These are phyloP conservation scores for Fusarium scirpi DNA, from an alignment of 2,329 filamentous ascomycete species.

Conservation along the genomic window DNA sequence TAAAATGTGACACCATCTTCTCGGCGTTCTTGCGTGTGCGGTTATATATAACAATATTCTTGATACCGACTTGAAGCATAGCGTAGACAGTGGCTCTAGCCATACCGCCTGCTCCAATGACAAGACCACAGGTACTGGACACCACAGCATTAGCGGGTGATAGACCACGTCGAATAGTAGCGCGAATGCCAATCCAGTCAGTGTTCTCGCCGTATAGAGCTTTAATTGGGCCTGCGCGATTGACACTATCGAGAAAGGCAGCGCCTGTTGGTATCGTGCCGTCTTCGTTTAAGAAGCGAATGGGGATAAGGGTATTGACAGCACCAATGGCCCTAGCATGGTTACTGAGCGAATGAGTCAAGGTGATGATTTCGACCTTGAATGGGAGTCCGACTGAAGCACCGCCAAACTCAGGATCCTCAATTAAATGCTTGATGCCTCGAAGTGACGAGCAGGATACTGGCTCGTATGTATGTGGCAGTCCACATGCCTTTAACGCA, in stretches of 20 bases:
- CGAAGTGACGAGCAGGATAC: slow-evolving; percentile 72
- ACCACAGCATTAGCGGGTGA: slow-evolving; percentile 77
- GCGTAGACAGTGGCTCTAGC: slow-evolving; percentile 82
- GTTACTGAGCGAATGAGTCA: slow-evolving; percentile 76
- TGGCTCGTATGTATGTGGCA: slow-evolving; percentile 75
- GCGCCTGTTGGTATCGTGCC: slow-evolving; percentile 68
- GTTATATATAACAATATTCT: slow-evolving; percentile 81
- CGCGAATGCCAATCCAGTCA: slow-evolving; percentile 83
- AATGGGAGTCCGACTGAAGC: slow-evolving; percentile 79
- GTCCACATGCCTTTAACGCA: slow-evolving; percentile 74
- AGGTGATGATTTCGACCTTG: slow-evolving; percentile 77
- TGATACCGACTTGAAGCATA: slow-evolving; percentile 81
- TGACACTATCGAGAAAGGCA: slow-evolving; percentile 63
- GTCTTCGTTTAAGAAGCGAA: slow-evolving; percentile 70
- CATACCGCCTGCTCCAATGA: slow-evolving; percentile 80
- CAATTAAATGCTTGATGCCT: slow-evolving; percentile 72
- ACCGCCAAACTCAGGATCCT: slow-evolving; percentile 76
- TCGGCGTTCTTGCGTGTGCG: slow-evolving; percentile 75
- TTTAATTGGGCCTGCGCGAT: slow-evolving; percentile 73
- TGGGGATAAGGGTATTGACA: slow-evolving; percentile 80
- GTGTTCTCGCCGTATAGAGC: slow-evolving; percentile 84
- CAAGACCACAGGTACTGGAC: slow-evolving; percentile 65
- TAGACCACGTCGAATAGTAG: slow-evolving; percentile 77
- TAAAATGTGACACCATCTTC: slow-evolving; percentile 77
- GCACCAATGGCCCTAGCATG: slow-evolving; percentile 82